Conservation (phyloP, 1,284 basidiomycete species). For the Cutaneotrichosporon mucoides region DNA sequence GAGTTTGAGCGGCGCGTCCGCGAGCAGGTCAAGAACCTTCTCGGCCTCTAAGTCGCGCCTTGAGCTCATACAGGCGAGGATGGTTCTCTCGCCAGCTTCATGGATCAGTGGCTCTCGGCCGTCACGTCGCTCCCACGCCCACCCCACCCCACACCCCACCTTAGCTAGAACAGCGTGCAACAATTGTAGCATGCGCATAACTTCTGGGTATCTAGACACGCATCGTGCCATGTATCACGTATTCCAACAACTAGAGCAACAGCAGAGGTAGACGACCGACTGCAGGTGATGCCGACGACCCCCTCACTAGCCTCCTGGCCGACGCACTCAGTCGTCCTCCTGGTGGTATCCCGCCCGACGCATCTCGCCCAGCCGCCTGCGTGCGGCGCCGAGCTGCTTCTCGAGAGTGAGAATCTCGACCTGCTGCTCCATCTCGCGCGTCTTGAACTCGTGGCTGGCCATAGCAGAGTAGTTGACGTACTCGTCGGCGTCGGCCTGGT, state of each 20-base stretch:
- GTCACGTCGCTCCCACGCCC: too few species aligned
- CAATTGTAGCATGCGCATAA: background rate
- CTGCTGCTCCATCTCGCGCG: constrained; percentile 96
- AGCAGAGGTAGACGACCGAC: too few species aligned
- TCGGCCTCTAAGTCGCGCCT: constrained; percentile 44
- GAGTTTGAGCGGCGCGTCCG: constrained; percentile 54
- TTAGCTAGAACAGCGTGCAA: background rate
- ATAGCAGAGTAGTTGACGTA: constrained; percentile 85
- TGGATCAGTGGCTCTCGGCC: too few species aligned
- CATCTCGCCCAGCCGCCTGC: constrained; percentile 82
- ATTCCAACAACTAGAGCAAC: background rate
- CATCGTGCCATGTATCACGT: constrained; percentile 2
- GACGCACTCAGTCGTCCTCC: constrained; percentile 36
- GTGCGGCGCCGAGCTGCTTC: constrained; percentile 86
- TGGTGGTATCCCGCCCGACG: constrained; percentile 69
- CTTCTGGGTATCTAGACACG: constrained; percentile 14
- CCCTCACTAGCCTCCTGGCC: too few species aligned
- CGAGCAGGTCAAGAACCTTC: constrained; percentile 50
- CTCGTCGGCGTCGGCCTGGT: constrained; percentile 73
- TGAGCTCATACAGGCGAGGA: too few species aligned
- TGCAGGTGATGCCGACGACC: too few species aligned
- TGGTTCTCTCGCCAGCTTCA: too few species aligned
- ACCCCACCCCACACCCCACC: background rate
- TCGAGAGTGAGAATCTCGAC: constrained; percentile 95
- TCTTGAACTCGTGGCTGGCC: constrained; percentile 95